Evolutionary conservation across 371 early-diverging fungal species (phyloP).

Genomic region (Apophysomyces trapeziformis): DNA sequence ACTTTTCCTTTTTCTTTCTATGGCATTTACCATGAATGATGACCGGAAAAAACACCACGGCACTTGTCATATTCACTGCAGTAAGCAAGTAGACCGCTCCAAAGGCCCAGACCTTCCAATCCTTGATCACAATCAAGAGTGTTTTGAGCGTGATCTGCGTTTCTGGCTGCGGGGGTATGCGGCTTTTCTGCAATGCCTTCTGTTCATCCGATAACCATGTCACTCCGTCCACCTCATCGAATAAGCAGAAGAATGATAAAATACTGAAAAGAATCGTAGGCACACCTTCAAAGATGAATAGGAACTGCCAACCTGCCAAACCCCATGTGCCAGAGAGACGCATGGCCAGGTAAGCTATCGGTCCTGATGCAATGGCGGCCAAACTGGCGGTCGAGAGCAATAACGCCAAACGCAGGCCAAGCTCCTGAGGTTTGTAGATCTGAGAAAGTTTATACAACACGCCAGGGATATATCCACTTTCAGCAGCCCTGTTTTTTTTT

Average conservation of each 20-base stretch:
- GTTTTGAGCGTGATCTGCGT: conserved; percentile 14
- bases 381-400: conserved; percentile 24
- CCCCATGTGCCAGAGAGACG: conserved; percentile 37
- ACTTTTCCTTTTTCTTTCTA: neutral
- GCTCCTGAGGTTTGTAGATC: conserved; percentile 30
- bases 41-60: conserved; percentile 23
- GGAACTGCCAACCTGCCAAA: conserved; percentile 49
- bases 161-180: conserved; percentile 19
- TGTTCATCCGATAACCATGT: conserved; percentile 23
- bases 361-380: conserved; percentile 28
- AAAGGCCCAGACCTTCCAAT: conserved; percentile 32
- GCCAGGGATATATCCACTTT: conserved; percentile 37
- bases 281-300: conserved; percentile 47
- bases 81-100: conserved; percentile 24
- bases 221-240: conserved; percentile 33
- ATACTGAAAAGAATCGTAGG: conserved; percentile 40
- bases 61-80: conserved; percentile 25
- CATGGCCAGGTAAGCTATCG: conserved; percentile 33
- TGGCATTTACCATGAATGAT: conserved; percentile 24
- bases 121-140: conserved; percentile 17
- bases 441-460: conserved; percentile 33
- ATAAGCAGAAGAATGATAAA: conserved; percentile 36
- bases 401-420: conserved; percentile 21
- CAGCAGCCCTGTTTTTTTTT: conserved; percentile 16
- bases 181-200: conserved; percentile 22